A percentile compares a stretch with the other conserved stretches of the same genome.
phyloP scores from a whole-genome alignment of 2,329 filamentous ascomycete species.

The Fusarium sp. region DNA sequence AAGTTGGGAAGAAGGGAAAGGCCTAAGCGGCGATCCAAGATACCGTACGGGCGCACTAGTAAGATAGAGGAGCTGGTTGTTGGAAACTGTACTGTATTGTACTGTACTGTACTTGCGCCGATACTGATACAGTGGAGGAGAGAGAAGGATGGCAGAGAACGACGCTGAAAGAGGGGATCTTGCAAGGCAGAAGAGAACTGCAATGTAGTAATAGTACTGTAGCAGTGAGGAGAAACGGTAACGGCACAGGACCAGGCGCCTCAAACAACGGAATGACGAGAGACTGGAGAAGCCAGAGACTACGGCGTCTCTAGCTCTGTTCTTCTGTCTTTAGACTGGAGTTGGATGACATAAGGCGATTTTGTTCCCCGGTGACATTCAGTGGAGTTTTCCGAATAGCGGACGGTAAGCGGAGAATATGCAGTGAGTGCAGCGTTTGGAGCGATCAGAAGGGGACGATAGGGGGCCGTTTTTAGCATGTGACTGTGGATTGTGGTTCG shows the following conservation, averaged over 20 bases:
- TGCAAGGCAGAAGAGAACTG: not conserved
- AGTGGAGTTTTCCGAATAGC: constrained; percentile 36
- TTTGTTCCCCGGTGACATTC: constrained; percentile 20
- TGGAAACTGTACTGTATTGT: not conserved
- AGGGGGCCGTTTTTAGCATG: constrained; percentile 30
- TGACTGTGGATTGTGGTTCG: constrained; percentile 29
- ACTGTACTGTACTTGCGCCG: constrained; percentile 14
- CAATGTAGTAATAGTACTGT: constrained; percentile 6
- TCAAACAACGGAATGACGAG: constrained; percentile 36
- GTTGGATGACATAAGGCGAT: constrained; percentile 41
- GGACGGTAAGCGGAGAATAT: constrained; percentile 8
- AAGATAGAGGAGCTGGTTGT: not conserved
- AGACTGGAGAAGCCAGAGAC: constrained; percentile 31
- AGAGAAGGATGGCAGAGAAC: constrained; percentile 5
- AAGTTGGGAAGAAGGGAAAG: constrained; percentile 28
- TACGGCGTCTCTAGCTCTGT: constrained; percentile 10
- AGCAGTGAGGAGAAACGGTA: constrained; percentile 7
- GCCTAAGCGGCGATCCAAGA: constrained; percentile 21
- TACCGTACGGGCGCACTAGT: constrained; percentile 25
- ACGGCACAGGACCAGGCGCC: constrained; percentile 10
- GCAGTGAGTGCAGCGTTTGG: not conserved
- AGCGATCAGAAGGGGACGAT: not conserved
- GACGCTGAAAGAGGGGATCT: constrained; percentile 2
- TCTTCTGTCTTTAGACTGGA: constrained; percentile 3
- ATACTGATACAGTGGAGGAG: not conserved